These are phyloP conservation scores for Alternaria postmessia DNA, from an alignment of 2,329 filamentous ascomycete genomes.

Conservation along the genomic window DNA sequence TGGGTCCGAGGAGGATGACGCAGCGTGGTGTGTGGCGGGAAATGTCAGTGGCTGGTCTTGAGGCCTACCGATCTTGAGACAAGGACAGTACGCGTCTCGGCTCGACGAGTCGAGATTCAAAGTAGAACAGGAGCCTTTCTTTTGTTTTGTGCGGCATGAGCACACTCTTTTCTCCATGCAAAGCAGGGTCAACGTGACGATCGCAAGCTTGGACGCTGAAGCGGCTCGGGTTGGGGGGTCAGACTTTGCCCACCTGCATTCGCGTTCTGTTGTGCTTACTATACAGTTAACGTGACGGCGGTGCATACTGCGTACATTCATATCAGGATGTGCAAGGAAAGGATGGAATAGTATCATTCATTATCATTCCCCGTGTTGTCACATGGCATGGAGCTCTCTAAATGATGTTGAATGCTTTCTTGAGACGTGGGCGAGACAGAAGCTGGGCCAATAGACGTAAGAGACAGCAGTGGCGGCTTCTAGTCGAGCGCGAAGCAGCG, in stretches of 20 bases:
- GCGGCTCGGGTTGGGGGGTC: neutral
- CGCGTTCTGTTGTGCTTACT: constrained; percentile 7
- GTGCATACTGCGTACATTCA: constrained; percentile 11
- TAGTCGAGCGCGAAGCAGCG: constrained; percentile 26
- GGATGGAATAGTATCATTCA: neutral
- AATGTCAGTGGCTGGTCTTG: constrained; percentile 16
- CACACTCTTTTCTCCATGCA: neutral
- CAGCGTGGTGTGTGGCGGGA: constrained; percentile 2
- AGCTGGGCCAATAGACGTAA: constrained; percentile 34
- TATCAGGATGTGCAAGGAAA: neutral
- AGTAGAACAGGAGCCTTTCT: neutral
- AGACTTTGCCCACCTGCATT: constrained; percentile 6
- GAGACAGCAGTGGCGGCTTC: constrained; percentile 14
- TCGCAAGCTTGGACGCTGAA: constrained; percentile 5
- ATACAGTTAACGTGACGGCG: neutral
- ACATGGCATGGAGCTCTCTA: constrained; percentile 33
- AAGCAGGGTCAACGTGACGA: constrained; percentile 2
- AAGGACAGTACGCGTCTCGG: constrained; percentile 14
- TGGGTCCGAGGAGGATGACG: constrained; percentile 19
- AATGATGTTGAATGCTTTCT: constrained; percentile 29
- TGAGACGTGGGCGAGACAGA: constrained; percentile 47
- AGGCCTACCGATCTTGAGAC: constrained; percentile 34
- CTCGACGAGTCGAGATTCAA: constrained; percentile 4
- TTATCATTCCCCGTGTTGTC: constrained; percentile 2
- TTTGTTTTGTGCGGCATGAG: constrained; percentile 3